Conservation (phyloP, 1,139 yeast genomes). For the Debaryomyces sp. region DNA sequence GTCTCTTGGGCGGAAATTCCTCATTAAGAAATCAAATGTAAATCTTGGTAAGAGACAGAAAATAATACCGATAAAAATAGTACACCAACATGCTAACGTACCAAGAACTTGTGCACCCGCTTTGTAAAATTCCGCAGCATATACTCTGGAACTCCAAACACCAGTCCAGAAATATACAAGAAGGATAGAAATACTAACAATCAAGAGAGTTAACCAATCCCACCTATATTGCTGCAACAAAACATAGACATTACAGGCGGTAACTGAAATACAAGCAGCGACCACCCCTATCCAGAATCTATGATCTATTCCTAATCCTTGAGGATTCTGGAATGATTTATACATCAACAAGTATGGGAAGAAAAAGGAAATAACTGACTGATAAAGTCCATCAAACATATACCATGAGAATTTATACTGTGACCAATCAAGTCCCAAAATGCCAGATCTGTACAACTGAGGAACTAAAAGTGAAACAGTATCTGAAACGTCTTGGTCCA, state of each 20-base stretch:
- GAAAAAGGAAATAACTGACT: slow-evolving; percentile 56
- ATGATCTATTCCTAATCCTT: slow-evolving; percentile 57
- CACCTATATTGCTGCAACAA: slow-evolving; percentile 59
- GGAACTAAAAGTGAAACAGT: slow-evolving; percentile 59
- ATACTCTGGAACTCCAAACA: slow-evolving; percentile 53
- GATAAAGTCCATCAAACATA: slow-evolving; percentile 62
- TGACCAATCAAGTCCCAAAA: slow-evolving; percentile 55
- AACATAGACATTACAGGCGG: slow-evolving; percentile 56
- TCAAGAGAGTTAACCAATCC: slow-evolving; percentile 59
- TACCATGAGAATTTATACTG: slow-evolving; percentile 55
- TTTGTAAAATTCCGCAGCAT: slow-evolving; percentile 49
- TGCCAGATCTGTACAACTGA: slow-evolving; percentile 59
- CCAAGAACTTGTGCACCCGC: slow-evolving; percentile 61
- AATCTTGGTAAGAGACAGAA: slow-evolving; percentile 56
- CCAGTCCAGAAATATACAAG: slow-evolving; percentile 66
- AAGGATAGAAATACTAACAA: slow-evolving; percentile 51
- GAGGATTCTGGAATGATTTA: slow-evolving; percentile 46
- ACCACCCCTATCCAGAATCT: slow-evolving; percentile 60
- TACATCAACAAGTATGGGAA: slow-evolving; percentile 56
- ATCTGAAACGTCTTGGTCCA: slow-evolving; percentile 66
- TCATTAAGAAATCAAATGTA: slow-evolving; percentile 47
- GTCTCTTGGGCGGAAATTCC: slow-evolving; percentile 54
- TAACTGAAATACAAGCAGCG: slow-evolving; percentile 50
- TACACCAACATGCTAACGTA: slow-evolving; percentile 54
- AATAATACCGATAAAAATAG: slow-evolving; percentile 49